These are phyloP conservation scores for Skeletonema grethae DNA, from an alignment of 108 stramenopile species.

Conservation along the genomic window DNA sequence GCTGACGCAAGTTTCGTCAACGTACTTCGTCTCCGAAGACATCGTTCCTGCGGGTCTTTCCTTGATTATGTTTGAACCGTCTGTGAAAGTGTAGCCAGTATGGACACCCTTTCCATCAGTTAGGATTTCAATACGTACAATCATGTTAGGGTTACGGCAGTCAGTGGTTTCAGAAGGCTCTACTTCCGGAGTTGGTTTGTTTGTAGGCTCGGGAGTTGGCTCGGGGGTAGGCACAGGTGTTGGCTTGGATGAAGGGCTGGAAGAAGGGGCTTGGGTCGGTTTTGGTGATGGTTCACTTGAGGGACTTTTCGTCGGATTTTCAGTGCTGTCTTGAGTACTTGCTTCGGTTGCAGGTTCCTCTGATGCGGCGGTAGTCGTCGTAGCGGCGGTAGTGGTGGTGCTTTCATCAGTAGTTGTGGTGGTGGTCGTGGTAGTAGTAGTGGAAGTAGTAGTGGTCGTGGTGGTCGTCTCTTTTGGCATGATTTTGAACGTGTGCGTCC, in stretches of 20 bases:
- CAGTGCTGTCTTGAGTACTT: background rate
- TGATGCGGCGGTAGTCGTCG: background rate
- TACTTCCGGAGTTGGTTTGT: background rate
- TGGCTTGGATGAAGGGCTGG: background rate
- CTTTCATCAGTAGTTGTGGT: background rate
- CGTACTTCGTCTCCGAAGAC: background rate
- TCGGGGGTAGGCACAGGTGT: background rate
- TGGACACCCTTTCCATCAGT: background rate
- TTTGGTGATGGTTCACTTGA: background rate
- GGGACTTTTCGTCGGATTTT: background rate
- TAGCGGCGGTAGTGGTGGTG: background rate
- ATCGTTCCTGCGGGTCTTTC: background rate
- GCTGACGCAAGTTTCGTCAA: background rate
- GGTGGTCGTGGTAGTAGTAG: background rate
- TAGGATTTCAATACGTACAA: background rate
- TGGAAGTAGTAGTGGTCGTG: background rate
- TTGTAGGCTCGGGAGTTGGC: background rate
- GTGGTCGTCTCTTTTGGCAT: background rate
- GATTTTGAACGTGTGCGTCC: background rate
- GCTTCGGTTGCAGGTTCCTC: background rate
- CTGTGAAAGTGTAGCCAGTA: background rate
- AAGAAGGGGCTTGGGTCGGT: background rate
- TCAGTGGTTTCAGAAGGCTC: background rate
- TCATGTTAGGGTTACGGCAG: background rate
- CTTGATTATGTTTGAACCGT: background rate